A percentile compares a stretch with the other conserved stretches of the same genome.
phyloP scores from a whole-genome alignment of 768 basidiomycete species.

The Suillus tomentosus region DNA sequence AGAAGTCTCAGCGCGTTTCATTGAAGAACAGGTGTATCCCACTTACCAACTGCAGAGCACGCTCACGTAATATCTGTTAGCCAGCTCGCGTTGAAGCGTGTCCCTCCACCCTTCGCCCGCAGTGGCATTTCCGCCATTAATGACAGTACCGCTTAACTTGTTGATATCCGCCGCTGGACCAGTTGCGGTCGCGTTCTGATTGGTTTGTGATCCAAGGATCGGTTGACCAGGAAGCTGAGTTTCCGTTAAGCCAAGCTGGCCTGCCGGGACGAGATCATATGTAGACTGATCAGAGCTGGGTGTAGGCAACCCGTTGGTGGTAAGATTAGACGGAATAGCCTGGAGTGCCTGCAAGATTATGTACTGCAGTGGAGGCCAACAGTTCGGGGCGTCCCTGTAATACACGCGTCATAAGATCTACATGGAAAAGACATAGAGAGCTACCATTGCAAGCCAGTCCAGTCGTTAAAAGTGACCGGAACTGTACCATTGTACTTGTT shows the following conservation, averaged over 20 bases:
- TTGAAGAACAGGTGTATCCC: conserved; percentile 1
- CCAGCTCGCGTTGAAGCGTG: conserved; percentile 67
- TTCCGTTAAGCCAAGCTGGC: conserved; percentile 83
- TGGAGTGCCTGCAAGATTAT: conserved; percentile 78
- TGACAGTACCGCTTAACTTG: conserved; percentile 50
- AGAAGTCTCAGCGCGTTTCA: conserved; percentile 3
- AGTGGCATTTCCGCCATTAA: conserved; percentile 68
- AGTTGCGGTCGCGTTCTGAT: conserved; percentile 49
- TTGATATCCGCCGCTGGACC: conserved; percentile 67
- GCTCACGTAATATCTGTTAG: conserved; percentile 83
- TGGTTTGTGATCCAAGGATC: conserved; percentile 35
- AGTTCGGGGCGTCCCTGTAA: conserved; percentile 79
- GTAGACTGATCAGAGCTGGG: conserved; percentile 53
- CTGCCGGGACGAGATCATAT: conserved; percentile 69
- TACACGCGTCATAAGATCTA: background rate
- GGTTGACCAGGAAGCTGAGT: conserved; percentile 70
- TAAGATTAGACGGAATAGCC: conserved; percentile 72
- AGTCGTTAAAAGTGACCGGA: conserved; percentile 73
- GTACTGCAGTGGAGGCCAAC: conserved; percentile 88
- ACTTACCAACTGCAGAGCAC: conserved; percentile 87
- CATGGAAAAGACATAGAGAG: conserved; percentile 10
- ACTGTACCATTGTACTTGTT: conserved; percentile 88
- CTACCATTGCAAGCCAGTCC: conserved; percentile 80
- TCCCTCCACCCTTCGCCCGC: conserved; percentile 66
- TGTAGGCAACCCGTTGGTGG: conserved; percentile 55